These are phyloP conservation scores for Neodidymelliopsis sp. DNA, from an alignment of 2,329 filamentous ascomycete species.

Conservation along the genomic window DNA sequence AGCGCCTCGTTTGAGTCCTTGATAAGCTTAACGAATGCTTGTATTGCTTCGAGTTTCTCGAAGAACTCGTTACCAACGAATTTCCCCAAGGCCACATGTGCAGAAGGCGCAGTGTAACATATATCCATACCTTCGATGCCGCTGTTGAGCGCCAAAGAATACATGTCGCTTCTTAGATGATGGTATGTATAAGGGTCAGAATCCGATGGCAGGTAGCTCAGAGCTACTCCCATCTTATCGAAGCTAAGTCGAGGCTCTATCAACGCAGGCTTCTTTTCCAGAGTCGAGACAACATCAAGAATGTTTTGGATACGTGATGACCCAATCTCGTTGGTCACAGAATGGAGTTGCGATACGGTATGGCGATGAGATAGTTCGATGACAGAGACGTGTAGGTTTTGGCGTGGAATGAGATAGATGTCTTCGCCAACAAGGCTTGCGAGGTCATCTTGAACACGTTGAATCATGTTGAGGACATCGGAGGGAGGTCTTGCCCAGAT, in stretches of 20 bases:
- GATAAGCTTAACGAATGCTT: slow-evolving; percentile 12
- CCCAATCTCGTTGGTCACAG: slow-evolving; percentile 11
- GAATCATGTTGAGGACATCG: slow-evolving; percentile 2
- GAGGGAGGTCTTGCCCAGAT: slow-evolving; percentile 18
- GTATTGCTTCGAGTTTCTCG: slow-evolving; percentile 3
- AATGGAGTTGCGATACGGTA: slow-evolving; percentile 10
- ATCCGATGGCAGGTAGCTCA: slow-evolving; percentile 18
- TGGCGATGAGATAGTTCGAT: slow-evolving; percentile 26
- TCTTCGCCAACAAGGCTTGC: slow-evolving; percentile 8
- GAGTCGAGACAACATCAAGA: slow-evolving; percentile 10
- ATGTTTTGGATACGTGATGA: slow-evolving; percentile 15
- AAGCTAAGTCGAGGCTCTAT: slow-evolving; percentile 17
- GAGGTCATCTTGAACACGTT: slow-evolving; percentile 6
- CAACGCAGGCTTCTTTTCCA: slow-evolving; percentile 10
- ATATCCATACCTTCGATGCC: slow-evolving; percentile 19
- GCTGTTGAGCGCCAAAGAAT: slow-evolving; percentile 20
- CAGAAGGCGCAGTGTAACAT: slow-evolving; percentile 24
- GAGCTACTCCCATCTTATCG: slow-evolving; percentile 24
- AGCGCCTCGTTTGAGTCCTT: slow-evolving; percentile 8
- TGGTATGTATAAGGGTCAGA: slow-evolving; percentile 18
- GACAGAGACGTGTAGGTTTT: slow-evolving; percentile 20
- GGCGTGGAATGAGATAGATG: slow-evolving; percentile 15
- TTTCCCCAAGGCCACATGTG: slow-evolving; percentile 18
- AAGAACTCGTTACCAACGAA: slow-evolving; percentile 22
- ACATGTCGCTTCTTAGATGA: slow-evolving; percentile 22